Evolutionary conservation across 2,329 filamentous ascomycete species (phyloP).

Genomic region (Acephala macrosclerotiorum): DNA sequence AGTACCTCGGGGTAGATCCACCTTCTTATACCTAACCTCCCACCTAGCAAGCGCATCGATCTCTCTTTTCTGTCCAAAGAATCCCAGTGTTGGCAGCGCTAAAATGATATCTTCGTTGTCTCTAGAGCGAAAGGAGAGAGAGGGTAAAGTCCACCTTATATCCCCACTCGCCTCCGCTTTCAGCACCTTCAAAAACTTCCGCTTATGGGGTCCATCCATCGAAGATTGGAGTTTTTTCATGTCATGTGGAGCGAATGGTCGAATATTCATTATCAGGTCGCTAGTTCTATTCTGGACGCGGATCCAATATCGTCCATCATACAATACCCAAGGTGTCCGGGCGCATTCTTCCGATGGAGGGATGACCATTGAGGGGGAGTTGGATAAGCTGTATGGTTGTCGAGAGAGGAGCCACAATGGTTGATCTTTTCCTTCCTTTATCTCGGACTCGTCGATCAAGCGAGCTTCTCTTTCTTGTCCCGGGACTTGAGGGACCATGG

Average conservation of each 20-base stretch:
- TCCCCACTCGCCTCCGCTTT: conserved; percentile 32
- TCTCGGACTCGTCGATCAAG: not conserved
- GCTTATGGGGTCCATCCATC: not conserved
- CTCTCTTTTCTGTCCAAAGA: conserved; percentile 16
- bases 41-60: conserved; percentile 19
- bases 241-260: conserved; percentile 32
- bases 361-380: not conserved
- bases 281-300: conserved; percentile 44
- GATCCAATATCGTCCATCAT: conserved; percentile 70
- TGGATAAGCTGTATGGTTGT: conserved; percentile 25
- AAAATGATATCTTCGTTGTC: conserved; percentile 31
- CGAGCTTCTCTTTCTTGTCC: not conserved
- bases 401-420: conserved; percentile 37
- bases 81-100: conserved; percentile 39
- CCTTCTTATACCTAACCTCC: conserved; percentile 41
- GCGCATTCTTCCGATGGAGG: not conserved
- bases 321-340: conserved; percentile 45
- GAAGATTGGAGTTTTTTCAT: conserved; percentile 25
- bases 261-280: conserved; percentile 16
- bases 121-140: conserved; percentile 23
- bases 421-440: not conserved
- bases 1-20: no score
- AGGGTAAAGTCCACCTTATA: conserved; percentile 42
- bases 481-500: not conserved
- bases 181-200: conserved; percentile 14